A percentile compares a stretch with the other conserved stretches of the same genome.
Conservation (phyloP, 768 basidiomycete genomes). For the Fistulinella prunicolor region DNA sequence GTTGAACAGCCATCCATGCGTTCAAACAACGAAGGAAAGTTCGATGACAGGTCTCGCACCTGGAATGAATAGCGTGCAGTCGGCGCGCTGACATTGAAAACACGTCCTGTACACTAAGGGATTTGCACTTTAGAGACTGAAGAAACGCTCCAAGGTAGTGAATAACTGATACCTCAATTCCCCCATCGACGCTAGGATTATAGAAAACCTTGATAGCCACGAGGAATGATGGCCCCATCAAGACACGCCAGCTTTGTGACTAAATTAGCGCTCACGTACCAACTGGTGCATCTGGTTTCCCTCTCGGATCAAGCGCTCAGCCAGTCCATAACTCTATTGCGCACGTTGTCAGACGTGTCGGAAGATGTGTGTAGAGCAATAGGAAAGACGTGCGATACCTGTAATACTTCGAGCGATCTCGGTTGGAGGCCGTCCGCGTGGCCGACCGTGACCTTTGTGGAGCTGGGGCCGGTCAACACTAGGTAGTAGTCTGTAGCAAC, state of each 20-base stretch:
- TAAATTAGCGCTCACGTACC: conserved; percentile 36
- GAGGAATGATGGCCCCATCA: too few relatives aligned
- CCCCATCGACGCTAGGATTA: conserved; percentile 55
- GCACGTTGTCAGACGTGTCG: background rate
- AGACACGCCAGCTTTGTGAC: background rate
- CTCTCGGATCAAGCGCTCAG: conserved; percentile 55
- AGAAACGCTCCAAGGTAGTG: background rate
- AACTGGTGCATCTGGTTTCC: conserved; percentile 66
- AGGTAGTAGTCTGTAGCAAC: too few relatives aligned
- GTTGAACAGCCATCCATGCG: background rate
- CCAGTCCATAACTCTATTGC: conserved; percentile 17
- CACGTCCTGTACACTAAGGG: conserved; percentile 55
- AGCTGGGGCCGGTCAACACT: background rate
- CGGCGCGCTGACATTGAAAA: conserved; percentile 56
- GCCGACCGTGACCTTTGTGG: background rate
- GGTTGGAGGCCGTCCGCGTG: conserved; percentile 34
- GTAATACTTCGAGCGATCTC: conserved; percentile 50
- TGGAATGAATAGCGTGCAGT: conserved; percentile 68
- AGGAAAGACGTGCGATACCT: conserved; percentile 28
- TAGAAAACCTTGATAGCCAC: conserved; percentile 78
- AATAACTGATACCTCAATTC: conserved; percentile 48
- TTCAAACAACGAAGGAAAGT: background rate
- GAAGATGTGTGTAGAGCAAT: background rate
- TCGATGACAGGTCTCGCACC: conserved; percentile 30
- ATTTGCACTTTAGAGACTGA: background rate